phyloP scores from a whole-genome alignment of 257 asterid species.

The Fraxinus anomala region DNA sequence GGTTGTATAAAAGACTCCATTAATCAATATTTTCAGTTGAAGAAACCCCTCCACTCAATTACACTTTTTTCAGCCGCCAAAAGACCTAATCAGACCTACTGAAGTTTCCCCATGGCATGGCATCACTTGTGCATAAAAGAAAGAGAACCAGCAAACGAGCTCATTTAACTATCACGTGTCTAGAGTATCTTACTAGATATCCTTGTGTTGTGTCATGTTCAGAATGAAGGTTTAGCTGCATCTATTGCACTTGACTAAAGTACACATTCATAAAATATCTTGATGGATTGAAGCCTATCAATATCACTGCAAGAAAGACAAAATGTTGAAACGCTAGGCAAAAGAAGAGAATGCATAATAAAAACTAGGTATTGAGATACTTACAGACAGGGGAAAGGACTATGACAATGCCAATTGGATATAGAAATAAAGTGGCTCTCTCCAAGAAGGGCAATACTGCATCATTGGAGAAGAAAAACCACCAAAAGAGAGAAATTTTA shows the following conservation, averaged over 20 bases:
- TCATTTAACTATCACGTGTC: constrained; percentile 6
- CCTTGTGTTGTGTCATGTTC: constrained; percentile 32
- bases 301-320: constrained; percentile 59
- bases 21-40: constrained; percentile 28
- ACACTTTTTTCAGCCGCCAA: constrained; percentile 23
- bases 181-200: constrained; percentile 8
- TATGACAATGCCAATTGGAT: constrained; percentile 80
- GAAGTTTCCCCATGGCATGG: constrained; percentile 30
- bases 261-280: constrained; percentile 89
- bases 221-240: constrained; percentile 34
- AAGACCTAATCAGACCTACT: constrained; percentile 23
- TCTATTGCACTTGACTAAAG: constrained; percentile 62
- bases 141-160: constrained; percentile 5
- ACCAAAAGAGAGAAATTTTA: neutral
- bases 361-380: constrained; percentile 21
- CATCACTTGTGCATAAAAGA: constrained; percentile 6
- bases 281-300: constrained; percentile 92
- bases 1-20: constrained; percentile 27
- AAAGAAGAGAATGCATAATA: constrained; percentile 1
- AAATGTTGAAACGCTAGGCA: neutral
- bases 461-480: constrained; percentile 24
- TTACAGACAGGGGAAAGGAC: constrained; percentile 76
- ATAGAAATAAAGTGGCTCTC: constrained; percentile 89
- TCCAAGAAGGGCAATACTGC: constrained; percentile 97
- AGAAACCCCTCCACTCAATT: constrained; percentile 13